These are phyloP conservation scores for Ormosia emarginata DNA, from an alignment of 306 rosid genomes.

Conservation along the genomic window DNA sequence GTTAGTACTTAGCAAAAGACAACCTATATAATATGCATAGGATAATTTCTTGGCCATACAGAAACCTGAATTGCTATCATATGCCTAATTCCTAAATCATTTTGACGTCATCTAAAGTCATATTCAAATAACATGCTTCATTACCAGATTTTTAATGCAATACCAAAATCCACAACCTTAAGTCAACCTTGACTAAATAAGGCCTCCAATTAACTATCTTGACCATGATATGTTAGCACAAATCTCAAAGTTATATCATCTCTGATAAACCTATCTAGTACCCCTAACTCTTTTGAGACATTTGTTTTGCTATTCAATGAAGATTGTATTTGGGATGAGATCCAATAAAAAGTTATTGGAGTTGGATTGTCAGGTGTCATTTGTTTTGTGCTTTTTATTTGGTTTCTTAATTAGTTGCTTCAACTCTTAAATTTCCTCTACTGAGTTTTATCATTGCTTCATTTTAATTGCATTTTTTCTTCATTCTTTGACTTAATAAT, in stretches of 20 bases:
- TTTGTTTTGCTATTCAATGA: too few relatives aligned
- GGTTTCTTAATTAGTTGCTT: too few relatives aligned
- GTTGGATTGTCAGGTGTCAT: too few relatives aligned
- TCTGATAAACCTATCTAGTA: not conserved
- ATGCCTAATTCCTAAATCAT: not conserved
- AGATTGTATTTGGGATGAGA: too few relatives aligned
- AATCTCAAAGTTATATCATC: not conserved
- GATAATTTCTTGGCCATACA: not conserved
- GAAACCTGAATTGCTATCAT: not conserved
- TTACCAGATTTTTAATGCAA: not conserved
- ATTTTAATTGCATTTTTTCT: too few relatives aligned
- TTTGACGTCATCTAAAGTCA: not conserved
- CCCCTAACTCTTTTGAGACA: too few relatives aligned
- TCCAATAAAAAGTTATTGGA: too few relatives aligned
- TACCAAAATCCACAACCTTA: conserved; percentile 11
- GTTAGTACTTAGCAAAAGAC: not conserved
- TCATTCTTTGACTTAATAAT: too few relatives aligned
- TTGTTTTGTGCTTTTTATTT: too few relatives aligned
- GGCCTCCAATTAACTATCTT: conserved; percentile 3
- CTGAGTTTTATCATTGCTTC: too few relatives aligned
- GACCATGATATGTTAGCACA: not conserved
- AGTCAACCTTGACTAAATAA: not conserved
- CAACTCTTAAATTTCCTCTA: too few relatives aligned
- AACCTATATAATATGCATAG: not conserved
- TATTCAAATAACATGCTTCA: not conserved